These are phyloP conservation scores for Leavenworthia alabamica DNA, from an alignment of 345 rosid genomes.

Conservation along the genomic window DNA sequence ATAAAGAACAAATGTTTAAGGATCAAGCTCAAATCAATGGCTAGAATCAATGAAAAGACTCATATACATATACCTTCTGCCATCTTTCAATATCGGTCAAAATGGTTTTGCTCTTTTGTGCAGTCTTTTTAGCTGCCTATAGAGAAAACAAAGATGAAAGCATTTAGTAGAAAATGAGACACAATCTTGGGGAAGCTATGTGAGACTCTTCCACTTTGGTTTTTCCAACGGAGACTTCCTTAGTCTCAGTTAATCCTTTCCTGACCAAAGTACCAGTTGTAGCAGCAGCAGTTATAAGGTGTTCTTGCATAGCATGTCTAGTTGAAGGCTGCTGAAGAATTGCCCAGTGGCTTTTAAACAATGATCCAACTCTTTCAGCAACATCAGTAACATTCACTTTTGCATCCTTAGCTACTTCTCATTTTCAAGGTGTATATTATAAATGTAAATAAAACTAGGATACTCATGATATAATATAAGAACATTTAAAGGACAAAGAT, in stretches of 20 bases:
- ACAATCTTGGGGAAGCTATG: background rate
- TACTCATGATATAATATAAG: background rate
- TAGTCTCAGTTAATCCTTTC: slow-evolving; percentile 77
- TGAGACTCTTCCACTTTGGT: slow-evolving; percentile 71
- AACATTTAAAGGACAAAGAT: background rate
- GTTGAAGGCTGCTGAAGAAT: slow-evolving; percentile 85
- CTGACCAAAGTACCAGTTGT: slow-evolving; percentile 71
- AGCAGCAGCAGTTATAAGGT: slow-evolving; percentile 74
- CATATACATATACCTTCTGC: slow-evolving; percentile 88
- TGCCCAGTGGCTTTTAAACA: slow-evolving; percentile 71
- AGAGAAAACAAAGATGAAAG: slow-evolving; percentile 9
- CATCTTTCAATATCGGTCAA: slow-evolving; percentile 89
- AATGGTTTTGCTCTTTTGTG: slow-evolving; percentile 78
- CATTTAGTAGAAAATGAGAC: background rate
- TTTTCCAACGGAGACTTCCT: slow-evolving; percentile 86
- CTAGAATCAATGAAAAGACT: background rate
- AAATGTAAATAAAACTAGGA: background rate
- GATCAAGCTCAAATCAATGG: slow-evolving; percentile 15
- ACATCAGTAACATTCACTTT: slow-evolving; percentile 79
- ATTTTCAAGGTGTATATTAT: background rate
- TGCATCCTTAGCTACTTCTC: slow-evolving; percentile 86
- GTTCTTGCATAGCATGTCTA: slow-evolving; percentile 73
- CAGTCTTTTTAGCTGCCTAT: slow-evolving; percentile 87
- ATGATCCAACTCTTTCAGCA: slow-evolving; percentile 70
- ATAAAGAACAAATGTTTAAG: slow-evolving; percentile 17